Evolutionary conservation across 2,329 filamentous ascomycete species (phyloP), one percentile per base, ranked within the genome.

Genomic region (Remersonia thermophila): DNA sequence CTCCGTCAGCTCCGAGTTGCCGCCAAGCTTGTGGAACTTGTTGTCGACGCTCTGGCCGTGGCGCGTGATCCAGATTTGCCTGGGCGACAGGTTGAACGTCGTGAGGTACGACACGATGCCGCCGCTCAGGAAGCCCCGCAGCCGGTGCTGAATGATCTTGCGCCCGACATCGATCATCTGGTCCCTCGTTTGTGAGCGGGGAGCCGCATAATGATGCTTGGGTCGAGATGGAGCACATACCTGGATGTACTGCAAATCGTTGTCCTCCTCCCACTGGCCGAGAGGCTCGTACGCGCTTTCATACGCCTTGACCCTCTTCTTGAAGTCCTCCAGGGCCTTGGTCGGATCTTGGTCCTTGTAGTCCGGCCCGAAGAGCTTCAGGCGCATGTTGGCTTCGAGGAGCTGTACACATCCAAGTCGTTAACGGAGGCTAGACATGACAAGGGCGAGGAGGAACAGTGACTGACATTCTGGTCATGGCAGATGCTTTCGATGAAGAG

Each of bases 11-110:
- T 82, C 71, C 1, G 87, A 89, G 56, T 98, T 81, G 30, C 91
- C 91, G 28, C 91, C 91, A 42, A 98, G 84, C 56, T 84, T 93
- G 42, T 87, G 86, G 3, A 77, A 68, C 39, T 83, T 69, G 53
- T 98, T 95, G 56, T 98, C 91, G 42, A 74, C 56, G 38, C 86
- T 95, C 59, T 95, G 83, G 29, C 91, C 91, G 54, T 96, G 91
- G 34, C 91, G 71, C 2, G 91, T 96, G 54, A 98, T 93, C 91
- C 91, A 98, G 42, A 98, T 96, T 58, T 95, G 89, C 37, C 91
- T 73, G 1, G 91, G 87, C 0, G 89, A 84, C 12, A 98, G 71
- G 51, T 98, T 96, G 68, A 98, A 98, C 49, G 93, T 96, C 31
- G 91, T 81, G 8, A 98, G 70, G 52, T 96, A 98, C 46, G 87